Evolutionary conservation across 768 basidiomycete genomes (phyloP).

Genomic region (Mycena venus): DNA sequence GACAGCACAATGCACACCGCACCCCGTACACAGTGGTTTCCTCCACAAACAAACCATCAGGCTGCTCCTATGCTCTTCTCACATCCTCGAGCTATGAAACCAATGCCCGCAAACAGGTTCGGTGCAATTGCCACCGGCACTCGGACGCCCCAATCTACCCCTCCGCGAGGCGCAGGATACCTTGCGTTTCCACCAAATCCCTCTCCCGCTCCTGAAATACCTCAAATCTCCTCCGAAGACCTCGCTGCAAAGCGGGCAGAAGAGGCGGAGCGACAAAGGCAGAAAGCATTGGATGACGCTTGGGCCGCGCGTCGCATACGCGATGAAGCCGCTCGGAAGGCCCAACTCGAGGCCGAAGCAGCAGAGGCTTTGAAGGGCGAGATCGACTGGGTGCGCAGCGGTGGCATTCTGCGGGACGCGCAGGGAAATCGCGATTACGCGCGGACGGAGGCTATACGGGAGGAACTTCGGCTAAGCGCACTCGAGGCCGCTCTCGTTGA

Average conservation of each 20-base stretch:
- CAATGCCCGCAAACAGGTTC: constrained; percentile 19
- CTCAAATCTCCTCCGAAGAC: neutral
- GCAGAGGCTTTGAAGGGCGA: constrained; percentile 64
- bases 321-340: constrained; percentile 31
- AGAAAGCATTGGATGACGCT: constrained; percentile 30
- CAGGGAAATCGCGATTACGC: constrained; percentile 62
- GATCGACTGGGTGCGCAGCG: constrained; percentile 71
- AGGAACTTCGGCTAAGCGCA: constrained; percentile 61
- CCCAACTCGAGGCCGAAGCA: constrained; percentile 47
- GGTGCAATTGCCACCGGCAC: constrained; percentile 2
- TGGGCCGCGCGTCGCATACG: constrained; percentile 26
- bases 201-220: neutral
- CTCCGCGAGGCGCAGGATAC: constrained; percentile 25
- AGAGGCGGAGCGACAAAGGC: constrained; percentile 20
- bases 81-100: constrained; percentile 18
- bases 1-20: neutral
- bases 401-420: constrained; percentile 66
- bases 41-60: neutral
- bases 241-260: constrained; percentile 14
- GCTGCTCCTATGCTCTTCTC: constrained; percentile 9
- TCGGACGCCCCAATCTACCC: neutral
- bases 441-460: constrained; percentile 63
- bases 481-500: constrained; percentile 52
- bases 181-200: constrained; percentile 27
- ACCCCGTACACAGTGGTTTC: constrained; percentile 3